Evolutionary conservation across 352 stramenopile genomes (phyloP).

Genomic region (Aphanomyces astaci): DNA sequence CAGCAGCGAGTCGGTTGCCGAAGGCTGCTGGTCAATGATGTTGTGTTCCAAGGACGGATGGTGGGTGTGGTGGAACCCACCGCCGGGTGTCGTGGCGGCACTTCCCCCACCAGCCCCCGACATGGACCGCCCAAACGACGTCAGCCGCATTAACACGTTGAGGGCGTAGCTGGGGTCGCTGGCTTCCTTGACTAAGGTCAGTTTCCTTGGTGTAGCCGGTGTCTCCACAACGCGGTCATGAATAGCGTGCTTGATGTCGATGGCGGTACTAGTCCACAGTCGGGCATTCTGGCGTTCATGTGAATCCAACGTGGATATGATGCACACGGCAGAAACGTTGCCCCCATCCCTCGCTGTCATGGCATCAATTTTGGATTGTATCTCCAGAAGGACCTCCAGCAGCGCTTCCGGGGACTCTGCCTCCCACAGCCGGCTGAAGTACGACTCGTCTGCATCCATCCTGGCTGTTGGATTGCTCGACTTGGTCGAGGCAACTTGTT

Average conservation of each 20-base stretch:
- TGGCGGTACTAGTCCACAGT: not conserved
- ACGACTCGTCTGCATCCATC: not conserved
- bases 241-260: not conserved
- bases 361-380: not conserved
- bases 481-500: no score
- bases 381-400: not conserved
- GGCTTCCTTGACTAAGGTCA: not conserved
- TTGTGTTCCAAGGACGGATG: not conserved
- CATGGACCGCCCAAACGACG: not conserved
- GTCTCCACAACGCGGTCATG: not conserved
- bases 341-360: not conserved
- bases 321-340: not conserved
- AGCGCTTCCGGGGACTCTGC: not conserved
- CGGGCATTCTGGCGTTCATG: not conserved
- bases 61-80: not conserved
- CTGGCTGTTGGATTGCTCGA: no score
- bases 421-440: not conserved
- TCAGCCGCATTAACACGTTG: not conserved
- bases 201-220: not conserved
- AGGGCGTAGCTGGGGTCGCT: not conserved
- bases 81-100: not conserved
- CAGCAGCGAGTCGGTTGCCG: conserved; percentile 18
- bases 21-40: not conserved
- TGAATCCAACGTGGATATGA: not conserved
- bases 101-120: not conserved